These are phyloP conservation scores for Mucor irregularis DNA, from an alignment of 371 early-diverging fungal species.

Conservation along the genomic window DNA sequence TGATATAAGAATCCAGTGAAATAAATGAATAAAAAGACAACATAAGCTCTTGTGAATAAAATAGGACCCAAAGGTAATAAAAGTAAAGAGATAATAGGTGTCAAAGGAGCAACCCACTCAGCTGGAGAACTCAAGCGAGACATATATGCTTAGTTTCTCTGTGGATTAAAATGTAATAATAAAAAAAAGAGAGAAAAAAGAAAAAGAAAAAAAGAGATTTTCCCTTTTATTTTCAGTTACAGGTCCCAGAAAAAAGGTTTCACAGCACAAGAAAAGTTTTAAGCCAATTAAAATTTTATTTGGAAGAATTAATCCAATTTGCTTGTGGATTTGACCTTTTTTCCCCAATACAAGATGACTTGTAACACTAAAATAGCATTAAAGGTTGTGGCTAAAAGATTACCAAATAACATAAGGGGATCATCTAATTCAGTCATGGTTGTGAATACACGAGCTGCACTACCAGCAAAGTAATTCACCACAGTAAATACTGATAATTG, in stretches of 20 bases:
- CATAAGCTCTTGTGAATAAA: constrained; percentile 42
- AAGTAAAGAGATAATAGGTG: constrained; percentile 39
- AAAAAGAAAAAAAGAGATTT: constrained; percentile 6
- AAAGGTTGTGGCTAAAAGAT: constrained; percentile 67
- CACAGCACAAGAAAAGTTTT: constrained; percentile 1
- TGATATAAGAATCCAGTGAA: constrained; percentile 45
- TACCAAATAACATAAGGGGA: constrained; percentile 68
- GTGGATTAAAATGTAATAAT: not conserved
- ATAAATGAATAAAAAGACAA: constrained; percentile 40
- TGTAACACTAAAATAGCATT: constrained; percentile 84
- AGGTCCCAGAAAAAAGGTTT: constrained; percentile 7
- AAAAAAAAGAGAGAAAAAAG: not conserved
- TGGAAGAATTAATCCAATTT: constrained; percentile 16
- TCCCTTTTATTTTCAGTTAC: too few species aligned
- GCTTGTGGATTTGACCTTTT: constrained; percentile 13
- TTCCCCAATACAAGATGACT: constrained; percentile 78
- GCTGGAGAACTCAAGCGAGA: constrained; percentile 35
- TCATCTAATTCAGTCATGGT: constrained; percentile 90
- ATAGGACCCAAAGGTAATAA: constrained; percentile 47
- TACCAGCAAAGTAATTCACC: constrained; percentile 83
- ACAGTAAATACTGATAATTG: constrained; percentile 88
- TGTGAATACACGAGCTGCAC: constrained; percentile 88
- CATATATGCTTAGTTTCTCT: constrained; percentile 3
- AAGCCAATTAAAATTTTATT: not conserved
- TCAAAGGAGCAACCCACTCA: constrained; percentile 53